Conservation (phyloP, 805 yeast genomes). For the Limtongia smithiae region DNA sequence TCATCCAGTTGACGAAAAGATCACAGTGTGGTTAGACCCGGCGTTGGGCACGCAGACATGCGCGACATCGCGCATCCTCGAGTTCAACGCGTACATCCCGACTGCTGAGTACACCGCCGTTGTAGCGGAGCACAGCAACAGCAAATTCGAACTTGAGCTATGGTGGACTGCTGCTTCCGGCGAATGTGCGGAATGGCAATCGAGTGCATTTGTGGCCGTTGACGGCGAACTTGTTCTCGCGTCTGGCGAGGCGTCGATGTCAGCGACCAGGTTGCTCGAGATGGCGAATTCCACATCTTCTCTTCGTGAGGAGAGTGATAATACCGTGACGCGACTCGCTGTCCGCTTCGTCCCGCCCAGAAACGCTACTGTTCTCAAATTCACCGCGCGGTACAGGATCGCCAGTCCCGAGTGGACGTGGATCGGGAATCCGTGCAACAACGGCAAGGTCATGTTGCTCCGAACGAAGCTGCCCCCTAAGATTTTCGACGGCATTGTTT, state of each 20-base stretch:
- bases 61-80: constrained; percentile 8
- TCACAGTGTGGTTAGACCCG: constrained; percentile 4
- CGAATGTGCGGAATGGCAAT: background rate
- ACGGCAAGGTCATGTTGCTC: constrained; percentile 15
- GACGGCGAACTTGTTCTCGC: background rate
- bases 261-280: background rate
- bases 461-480: background rate
- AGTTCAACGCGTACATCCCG: constrained; percentile 9
- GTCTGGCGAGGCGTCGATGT: too few species aligned
- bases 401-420: constrained; percentile 16
- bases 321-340: background rate
- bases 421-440: constrained; percentile 15
- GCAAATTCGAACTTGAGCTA: constrained; percentile 11
- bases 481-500: background rate
- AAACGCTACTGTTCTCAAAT: constrained; percentile 10
- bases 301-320: too few species aligned
- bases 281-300: background rate
- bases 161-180: constrained; percentile 21
- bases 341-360: constrained; percentile 21
- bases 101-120: background rate
- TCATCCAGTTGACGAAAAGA: too few species aligned
- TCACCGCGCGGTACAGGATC: constrained; percentile 17
- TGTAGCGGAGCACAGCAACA: background rate
- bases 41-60: constrained; percentile 7
- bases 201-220: background rate